Conservation (phyloP, 208 protist genomes). For the Leishmania amazonensis region DNA sequence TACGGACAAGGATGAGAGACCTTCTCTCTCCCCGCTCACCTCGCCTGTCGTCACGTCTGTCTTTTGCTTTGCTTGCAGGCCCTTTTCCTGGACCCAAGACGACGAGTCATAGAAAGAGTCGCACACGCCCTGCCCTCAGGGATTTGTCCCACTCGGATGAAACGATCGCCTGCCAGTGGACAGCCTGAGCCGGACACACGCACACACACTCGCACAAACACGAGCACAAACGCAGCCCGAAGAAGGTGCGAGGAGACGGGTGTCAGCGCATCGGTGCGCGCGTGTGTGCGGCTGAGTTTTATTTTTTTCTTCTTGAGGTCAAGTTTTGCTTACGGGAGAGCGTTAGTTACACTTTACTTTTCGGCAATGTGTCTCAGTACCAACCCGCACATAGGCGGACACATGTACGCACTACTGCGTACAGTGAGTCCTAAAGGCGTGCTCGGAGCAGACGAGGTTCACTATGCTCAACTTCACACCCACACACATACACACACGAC, state of each 20-base stretch:
- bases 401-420: slow-evolving; percentile 8
- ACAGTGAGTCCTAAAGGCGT: slow-evolving; percentile 6
- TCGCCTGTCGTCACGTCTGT: not conserved
- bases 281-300: not conserved
- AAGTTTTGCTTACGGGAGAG: not conserved
- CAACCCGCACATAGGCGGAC: not conserved
- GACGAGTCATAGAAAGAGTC: not conserved
- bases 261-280: not conserved
- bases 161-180: not conserved
- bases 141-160: not conserved
- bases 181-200: not conserved
- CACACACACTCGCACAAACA: not conserved
- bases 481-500: not conserved
- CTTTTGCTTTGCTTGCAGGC: not conserved
- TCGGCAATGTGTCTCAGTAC: not conserved
- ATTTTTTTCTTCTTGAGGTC: not conserved
- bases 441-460: not conserved
- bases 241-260: too few relatives aligned
- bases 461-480: not conserved
- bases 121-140: too few relatives aligned
- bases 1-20: too few relatives aligned
- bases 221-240: not conserved
- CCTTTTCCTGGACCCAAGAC: not conserved
- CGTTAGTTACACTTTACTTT: slow-evolving; percentile 7
- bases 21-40: not conserved